These are phyloP conservation scores for Podospora comata DNA, from an alignment of 495 filamentous ascomycete species.

Conservation along the genomic window DNA sequence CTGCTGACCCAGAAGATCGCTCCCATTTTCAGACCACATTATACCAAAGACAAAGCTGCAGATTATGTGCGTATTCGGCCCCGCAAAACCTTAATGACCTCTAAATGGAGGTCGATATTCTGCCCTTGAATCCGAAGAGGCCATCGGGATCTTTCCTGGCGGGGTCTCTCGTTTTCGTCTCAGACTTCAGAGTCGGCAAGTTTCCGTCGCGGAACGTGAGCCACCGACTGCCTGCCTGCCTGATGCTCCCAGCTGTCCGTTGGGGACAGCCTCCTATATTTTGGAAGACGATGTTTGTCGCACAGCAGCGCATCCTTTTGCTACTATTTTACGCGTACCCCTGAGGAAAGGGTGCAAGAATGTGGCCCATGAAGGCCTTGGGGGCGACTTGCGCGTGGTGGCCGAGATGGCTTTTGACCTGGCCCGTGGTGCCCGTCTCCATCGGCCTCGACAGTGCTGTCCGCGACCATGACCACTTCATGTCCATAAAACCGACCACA, in stretches of 20 bases:
- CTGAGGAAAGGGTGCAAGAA: neutral
- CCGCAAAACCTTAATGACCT: slow-evolving; percentile 9
- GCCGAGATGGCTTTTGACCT: neutral
- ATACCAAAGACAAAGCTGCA: neutral
- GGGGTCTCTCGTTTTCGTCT: neutral
- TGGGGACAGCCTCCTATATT: neutral
- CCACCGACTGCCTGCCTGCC: neutral
- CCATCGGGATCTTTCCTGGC: neutral
- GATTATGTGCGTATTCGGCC: neutral
- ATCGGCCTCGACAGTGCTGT: neutral
- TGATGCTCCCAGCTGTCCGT: neutral
- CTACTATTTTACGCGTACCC: neutral
- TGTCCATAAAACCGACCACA: neutral
- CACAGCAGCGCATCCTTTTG: neutral
- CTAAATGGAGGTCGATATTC: neutral
- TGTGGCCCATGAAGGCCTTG: neutral
- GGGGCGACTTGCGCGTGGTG: neutral
- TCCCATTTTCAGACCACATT: neutral
- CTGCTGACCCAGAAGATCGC: neutral
- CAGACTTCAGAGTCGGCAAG: neutral
- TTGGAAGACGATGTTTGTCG: neutral
- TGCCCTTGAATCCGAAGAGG: neutral
- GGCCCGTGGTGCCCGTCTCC: neutral
- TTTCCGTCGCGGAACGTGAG: neutral
- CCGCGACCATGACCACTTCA: neutral